Percentiles rank a stretch among this genome's conserved stretches.
Conservation (phyloP, 345 rosid genomes). For the Pugionium cornutum region DNA sequence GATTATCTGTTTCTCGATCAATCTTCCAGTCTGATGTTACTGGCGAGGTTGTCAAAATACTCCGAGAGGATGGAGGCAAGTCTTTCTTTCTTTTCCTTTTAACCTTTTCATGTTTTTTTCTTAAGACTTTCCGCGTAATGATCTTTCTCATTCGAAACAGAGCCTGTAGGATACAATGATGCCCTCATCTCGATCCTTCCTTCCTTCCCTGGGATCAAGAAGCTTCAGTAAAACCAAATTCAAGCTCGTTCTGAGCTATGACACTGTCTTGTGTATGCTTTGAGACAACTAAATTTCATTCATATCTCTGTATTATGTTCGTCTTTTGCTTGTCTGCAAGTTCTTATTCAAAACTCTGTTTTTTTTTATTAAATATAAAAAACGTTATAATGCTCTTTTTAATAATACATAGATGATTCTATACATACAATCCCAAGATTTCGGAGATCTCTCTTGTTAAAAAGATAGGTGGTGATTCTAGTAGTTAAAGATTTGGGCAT, state of each 20-base stretch:
- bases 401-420: conserved; percentile 24
- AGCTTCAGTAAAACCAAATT: conserved; percentile 54
- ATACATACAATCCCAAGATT: conserved; percentile 14
- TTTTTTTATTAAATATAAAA: conserved; percentile 6
- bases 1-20: conserved; percentile 1
- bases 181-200: conserved; percentile 83
- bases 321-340: conserved; percentile 20
- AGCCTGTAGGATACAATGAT: conserved; percentile 86
- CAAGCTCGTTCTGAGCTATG: conserved; percentile 28
- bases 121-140: not conserved
- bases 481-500: conserved; percentile 11
- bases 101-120: not conserved
- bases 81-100: conserved; percentile 13
- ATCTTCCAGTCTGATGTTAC: conserved; percentile 69
- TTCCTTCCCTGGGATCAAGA: conserved; percentile 89
- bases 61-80: conserved; percentile 80
- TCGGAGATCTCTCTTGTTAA: conserved; percentile 7
- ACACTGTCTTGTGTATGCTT: conserved; percentile 37
- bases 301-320: conserved; percentile 15
- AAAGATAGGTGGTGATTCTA: not conserved
- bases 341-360: conserved; percentile 12
- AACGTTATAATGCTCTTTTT: not conserved
- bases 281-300: conserved; percentile 30
- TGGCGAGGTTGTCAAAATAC: conserved; percentile 78
- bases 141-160: conserved; percentile 45